Base-by-base conservation (phyloP, 1,284 basidiomycete species). In the Coniferiporia weirii region DNA sequence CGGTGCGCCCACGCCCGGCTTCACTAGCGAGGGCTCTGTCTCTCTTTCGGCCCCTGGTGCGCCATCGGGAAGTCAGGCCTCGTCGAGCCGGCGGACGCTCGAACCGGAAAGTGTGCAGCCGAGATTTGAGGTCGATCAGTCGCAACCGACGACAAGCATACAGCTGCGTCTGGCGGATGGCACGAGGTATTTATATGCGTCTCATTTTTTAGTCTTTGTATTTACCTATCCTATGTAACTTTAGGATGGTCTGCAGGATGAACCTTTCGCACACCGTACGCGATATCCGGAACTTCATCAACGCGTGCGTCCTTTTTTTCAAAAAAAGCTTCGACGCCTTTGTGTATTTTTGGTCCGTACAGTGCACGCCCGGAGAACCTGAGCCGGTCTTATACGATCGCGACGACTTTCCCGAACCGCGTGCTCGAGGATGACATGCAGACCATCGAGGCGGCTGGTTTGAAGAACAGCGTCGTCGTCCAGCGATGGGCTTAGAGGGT, bases 141-240 rank as follows among this genome's bases (percentile, higher is more conserved):
- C 76, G 17, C 78, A 83, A 70, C 95, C 95, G 1, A 89, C 86
- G 55, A 98, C 95, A 36, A 93, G 84, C 68, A 79, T 99, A n/a
- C 95, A 98, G 75, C 80, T 98, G 57, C 79, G 95, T 51, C 71
- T 98, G 50, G 90, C 89, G 9, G 95, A 98, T 73, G 97, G 97
- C 10, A 91, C 91, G n/a, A 81, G 89, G 87, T 89, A 62, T 38
- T 78, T 69, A 20, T 27, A 17, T 13, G 17, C 17, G 12, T 10
- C 17, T 52, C 19, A 48, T 66, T 52, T 62, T 59, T 46, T 54
- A 32, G 27, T 19, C 20, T 22, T 10, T 45, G 15, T 22, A 20
- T 44, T 61, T 35, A 15, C 10, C 12, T 17, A n/a, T 53, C 27
- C 27, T 27, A 27, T 27, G 27, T 34, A 7, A 35, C 47, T 51